Conservation (phyloP, 2,329 filamentous ascomycete genomes). For the Fusarium sp. region DNA sequence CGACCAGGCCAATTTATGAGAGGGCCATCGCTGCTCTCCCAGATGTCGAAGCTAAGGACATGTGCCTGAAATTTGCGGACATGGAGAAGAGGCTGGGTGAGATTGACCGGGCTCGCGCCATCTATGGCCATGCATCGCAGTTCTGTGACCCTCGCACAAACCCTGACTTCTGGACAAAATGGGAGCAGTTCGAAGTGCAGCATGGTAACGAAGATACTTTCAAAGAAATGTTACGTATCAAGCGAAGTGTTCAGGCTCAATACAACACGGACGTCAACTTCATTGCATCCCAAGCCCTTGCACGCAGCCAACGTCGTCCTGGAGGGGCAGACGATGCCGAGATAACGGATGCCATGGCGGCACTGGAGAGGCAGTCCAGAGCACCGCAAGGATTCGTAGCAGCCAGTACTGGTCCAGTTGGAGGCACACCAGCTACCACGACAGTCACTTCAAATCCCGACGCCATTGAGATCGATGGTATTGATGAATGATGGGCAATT, state of each 20-base stretch:
- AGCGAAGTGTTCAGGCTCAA: conserved; percentile 94
- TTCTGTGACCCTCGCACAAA: conserved; percentile 96
- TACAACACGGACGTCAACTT: conserved; percentile 99
- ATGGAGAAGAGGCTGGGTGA: conserved; percentile 93
- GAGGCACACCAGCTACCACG: conserved; percentile 50
- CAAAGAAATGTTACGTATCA: conserved; percentile 98
- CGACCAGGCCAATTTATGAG: conserved; percentile 95
- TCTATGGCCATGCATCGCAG: conserved; percentile 95
- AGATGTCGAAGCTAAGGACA: conserved; percentile 90
- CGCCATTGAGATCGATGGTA: conserved; percentile 80
- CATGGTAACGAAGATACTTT: conserved; percentile 99
- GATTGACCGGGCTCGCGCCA: conserved; percentile 92
- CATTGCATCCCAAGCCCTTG: conserved; percentile 93
- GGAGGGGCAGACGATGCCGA: conserved; percentile 55
- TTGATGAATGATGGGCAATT: conserved; percentile 63
- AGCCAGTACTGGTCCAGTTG: conserved; percentile 77
- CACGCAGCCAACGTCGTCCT: conserved; percentile 75
- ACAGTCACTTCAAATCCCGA: conserved; percentile 76
- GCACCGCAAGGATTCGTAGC: conserved; percentile 92
- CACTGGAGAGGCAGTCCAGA: conserved; percentile 84
- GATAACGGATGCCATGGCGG: conserved; percentile 84
- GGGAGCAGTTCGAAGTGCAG: conserved; percentile 96
- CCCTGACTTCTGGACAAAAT: conserved; percentile 91
- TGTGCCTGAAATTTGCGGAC: conserved; percentile 98
- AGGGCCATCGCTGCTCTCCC: conserved; percentile 92